phyloP scores from a whole-genome alignment of 2,329 filamentous ascomycete genomes.

The Exophiala sp. region DNA sequence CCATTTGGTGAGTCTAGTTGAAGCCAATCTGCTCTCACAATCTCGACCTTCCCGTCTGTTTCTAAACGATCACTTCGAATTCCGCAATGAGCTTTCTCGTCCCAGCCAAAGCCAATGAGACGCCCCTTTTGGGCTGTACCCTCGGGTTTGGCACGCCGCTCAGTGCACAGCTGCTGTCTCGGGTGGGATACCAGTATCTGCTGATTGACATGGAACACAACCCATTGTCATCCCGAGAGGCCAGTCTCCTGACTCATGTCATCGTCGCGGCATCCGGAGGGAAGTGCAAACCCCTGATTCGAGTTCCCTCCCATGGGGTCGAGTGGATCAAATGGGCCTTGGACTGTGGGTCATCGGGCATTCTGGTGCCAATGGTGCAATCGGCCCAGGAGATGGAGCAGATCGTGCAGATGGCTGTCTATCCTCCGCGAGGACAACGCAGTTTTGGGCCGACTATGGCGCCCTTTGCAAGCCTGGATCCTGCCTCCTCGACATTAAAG shows the following conservation, averaged over 20 bases:
- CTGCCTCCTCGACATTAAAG: neutral
- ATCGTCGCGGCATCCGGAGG: slow-evolving; percentile 35
- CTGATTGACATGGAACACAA: slow-evolving; percentile 6
- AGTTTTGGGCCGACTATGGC: slow-evolving; percentile 1
- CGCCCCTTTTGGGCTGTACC: no score
- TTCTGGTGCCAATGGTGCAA: slow-evolving; percentile 37
- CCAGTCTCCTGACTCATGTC: neutral
- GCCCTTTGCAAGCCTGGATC: neutral
- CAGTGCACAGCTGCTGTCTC: neutral
- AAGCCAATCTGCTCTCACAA: no score
- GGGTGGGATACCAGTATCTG: neutral
- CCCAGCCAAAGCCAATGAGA: no score
- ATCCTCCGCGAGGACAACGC: slow-evolving; percentile 1
- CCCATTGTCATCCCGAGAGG: neutral
- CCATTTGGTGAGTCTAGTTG: no score
- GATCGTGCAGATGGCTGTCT: slow-evolving; percentile 1
- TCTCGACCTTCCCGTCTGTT: no score
- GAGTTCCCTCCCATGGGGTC: slow-evolving; percentile 50
- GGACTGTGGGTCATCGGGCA: slow-evolving; percentile 54
- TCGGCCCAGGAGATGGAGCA: neutral
- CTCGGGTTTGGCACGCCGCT: neutral
- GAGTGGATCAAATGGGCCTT: slow-evolving; percentile 59
- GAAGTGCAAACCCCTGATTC: slow-evolving; percentile 38
- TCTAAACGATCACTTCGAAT: no score
- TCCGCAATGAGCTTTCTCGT: no score